Evolutionary conservation across 2,329 filamentous ascomycete species (phyloP).

Genomic region (Pleoardoris graminearum): DNA sequence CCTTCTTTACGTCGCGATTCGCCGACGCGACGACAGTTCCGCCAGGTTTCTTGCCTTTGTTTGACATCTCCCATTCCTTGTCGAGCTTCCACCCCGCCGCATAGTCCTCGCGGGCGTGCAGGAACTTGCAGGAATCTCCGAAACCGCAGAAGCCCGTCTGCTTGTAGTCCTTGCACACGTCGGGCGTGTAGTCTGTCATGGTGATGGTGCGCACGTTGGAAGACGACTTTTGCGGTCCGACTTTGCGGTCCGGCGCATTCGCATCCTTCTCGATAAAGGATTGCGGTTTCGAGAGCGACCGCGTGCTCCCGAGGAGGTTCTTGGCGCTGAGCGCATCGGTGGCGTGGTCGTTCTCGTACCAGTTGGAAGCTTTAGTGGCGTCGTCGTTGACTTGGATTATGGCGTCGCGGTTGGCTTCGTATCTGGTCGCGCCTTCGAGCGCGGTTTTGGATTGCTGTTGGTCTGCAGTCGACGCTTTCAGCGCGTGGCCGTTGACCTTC

Average conservation of each 20-base stretch:
- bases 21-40: slow-evolving; percentile 62
- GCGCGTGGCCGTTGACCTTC: slow-evolving; percentile 67
- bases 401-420: slow-evolving; percentile 64
- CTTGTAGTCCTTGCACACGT: slow-evolving; percentile 95
- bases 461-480: slow-evolving; percentile 66
- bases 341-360: slow-evolving; percentile 81
- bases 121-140: slow-evolving; percentile 79
- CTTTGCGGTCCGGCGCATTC: slow-evolving; percentile 67
- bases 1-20: slow-evolving; percentile 51
- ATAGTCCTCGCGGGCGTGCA: slow-evolving; percentile 76
- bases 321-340: slow-evolving; percentile 55
- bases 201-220: slow-evolving; percentile 91
- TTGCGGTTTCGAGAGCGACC: slow-evolving; percentile 49
- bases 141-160: slow-evolving; percentile 68
- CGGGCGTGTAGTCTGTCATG: slow-evolving; percentile 85
- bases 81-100: slow-evolving; percentile 96
- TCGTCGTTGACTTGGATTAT: slow-evolving; percentile 73
- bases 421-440: slow-evolving; percentile 54
- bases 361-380: slow-evolving; percentile 85
- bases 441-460: slow-evolving; percentile 49
- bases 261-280: slow-evolving; percentile 79
- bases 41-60: slow-evolving; percentile 61
- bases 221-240: slow-evolving; percentile 85
- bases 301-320: slow-evolving; percentile 63
- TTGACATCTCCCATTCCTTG: slow-evolving; percentile 85